A percentile compares a stretch with the other conserved stretches of the same genome.
phyloP scores from a whole-genome alignment of 1,284 basidiomycete genomes.

The Pseudozyma sp. region DNA sequence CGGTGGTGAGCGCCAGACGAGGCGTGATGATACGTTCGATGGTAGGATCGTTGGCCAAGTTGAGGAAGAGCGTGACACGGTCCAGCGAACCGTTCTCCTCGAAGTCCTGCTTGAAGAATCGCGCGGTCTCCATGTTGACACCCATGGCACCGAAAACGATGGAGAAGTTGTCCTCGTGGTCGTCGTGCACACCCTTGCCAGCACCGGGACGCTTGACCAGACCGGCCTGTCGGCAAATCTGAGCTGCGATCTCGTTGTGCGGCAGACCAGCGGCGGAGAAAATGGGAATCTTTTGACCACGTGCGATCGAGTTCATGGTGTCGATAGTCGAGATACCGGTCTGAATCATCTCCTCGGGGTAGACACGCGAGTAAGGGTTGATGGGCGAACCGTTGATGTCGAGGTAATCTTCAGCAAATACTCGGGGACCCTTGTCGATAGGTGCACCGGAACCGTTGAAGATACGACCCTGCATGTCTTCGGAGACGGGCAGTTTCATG shows the following conservation, averaged over 20 bases:
- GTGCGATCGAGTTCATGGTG: slow-evolving; percentile 89
- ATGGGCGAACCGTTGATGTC: slow-evolving; percentile 99
- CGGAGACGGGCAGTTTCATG: slow-evolving; percentile 99
- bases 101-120: slow-evolving; percentile 99
- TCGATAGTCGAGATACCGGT: slow-evolving; percentile 92
- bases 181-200: slow-evolving; percentile 89
- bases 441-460: slow-evolving; percentile 99
- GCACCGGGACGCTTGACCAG: slow-evolving; percentile 78
- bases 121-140: slow-evolving; percentile 99
- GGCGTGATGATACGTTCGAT: slow-evolving; percentile 99
- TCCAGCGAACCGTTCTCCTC: slow-evolving; percentile 98
- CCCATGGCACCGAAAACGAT: slow-evolving; percentile 99
- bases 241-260: slow-evolving; percentile 99
- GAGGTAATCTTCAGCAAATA: slow-evolving; percentile 98
- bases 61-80: slow-evolving; percentile 97
- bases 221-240: slow-evolving; percentile 99
- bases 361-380: slow-evolving; percentile 98
- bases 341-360: slow-evolving; percentile 99
- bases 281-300: slow-evolving; percentile 99
- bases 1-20: slow-evolving; percentile 95
- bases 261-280: slow-evolving; percentile 99
- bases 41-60: slow-evolving; percentile 99
- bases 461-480: slow-evolving; percentile 98
- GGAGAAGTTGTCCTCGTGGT: slow-evolving; percentile 99
- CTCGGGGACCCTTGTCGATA: slow-evolving; percentile 97